Evolutionary conservation across 768 basidiomycete species (phyloP).

Genomic region (Suillus subaureus): DNA sequence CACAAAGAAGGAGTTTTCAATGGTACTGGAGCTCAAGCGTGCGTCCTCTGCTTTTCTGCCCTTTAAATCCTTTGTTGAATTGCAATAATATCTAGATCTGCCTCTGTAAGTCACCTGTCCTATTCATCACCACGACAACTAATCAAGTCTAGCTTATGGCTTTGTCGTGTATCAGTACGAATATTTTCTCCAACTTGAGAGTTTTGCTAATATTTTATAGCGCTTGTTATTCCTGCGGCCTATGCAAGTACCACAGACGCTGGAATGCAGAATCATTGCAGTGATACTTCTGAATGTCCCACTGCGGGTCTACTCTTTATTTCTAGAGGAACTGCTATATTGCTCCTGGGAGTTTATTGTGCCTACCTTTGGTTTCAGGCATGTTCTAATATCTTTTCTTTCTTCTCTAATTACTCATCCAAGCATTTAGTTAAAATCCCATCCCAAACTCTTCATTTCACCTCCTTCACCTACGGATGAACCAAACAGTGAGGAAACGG

Average conservation of each 20-base stretch:
- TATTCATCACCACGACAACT: not conserved
- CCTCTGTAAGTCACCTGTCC: constrained; percentile 35
- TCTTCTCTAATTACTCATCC: constrained; percentile 6
- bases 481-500: constrained; percentile 27
- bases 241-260: constrained; percentile 54
- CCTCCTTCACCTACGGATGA: constrained; percentile 24
- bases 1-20: constrained; percentile 74
- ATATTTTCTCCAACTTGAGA: not conserved
- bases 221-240: constrained; percentile 90
- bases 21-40: constrained; percentile 87
- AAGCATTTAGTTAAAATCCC: constrained; percentile 65
- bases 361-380: constrained; percentile 80
- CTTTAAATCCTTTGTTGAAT: not conserved
- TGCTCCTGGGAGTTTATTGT: constrained; percentile 73
- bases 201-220: constrained; percentile 34
- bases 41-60: constrained; percentile 30
- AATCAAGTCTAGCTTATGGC: constrained; percentile 66
- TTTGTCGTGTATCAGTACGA: constrained; percentile 80
- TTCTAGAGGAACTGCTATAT: constrained; percentile 78
- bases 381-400: constrained; percentile 14
- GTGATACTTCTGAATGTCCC: constrained; percentile 16
- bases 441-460: constrained; percentile 58
- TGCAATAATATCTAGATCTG: constrained; percentile 28
- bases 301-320: constrained; percentile 65
- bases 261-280: constrained; percentile 4